Evolutionary conservation across 2,329 filamentous ascomycete genomes (phyloP).

Genomic region (Fusarium chlamydosporum): DNA sequence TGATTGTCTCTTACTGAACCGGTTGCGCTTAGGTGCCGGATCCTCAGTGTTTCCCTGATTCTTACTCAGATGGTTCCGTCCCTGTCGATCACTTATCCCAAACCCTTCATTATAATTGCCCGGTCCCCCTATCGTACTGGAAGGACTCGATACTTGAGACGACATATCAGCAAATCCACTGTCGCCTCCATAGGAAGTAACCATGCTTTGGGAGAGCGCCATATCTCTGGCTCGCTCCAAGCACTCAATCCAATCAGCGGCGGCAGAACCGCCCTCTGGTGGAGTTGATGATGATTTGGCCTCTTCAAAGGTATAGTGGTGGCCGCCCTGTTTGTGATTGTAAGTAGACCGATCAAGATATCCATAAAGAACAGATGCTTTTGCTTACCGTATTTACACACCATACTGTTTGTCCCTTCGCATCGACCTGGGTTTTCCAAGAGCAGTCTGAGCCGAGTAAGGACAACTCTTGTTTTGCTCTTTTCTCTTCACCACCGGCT

Average conservation of each 20-base stretch:
- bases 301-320: slow-evolving; percentile 95
- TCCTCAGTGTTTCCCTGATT: slow-evolving; percentile 70
- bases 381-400: slow-evolving; percentile 89
- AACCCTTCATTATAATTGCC: slow-evolving; percentile 68
- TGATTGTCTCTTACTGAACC: slow-evolving; percentile 92
- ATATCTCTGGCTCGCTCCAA: slow-evolving; percentile 89
- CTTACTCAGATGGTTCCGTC: slow-evolving; percentile 71
- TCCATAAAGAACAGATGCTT: neutral
- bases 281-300: slow-evolving; percentile 74
- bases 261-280: slow-evolving; percentile 74
- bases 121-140: slow-evolving; percentile 76
- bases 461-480: slow-evolving; percentile 92
- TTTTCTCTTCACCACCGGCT: slow-evolving; percentile 94
- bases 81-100: slow-evolving; percentile 64
- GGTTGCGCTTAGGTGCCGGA: slow-evolving; percentile 67
- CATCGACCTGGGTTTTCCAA: slow-evolving; percentile 85
- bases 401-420: slow-evolving; percentile 91
- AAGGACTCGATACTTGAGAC: slow-evolving; percentile 80
- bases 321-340: slow-evolving; percentile 74
- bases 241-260: slow-evolving; percentile 92
- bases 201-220: slow-evolving; percentile 79
- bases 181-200: slow-evolving; percentile 76
- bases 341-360: neutral
- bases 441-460: slow-evolving; percentile 80
- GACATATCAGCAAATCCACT: slow-evolving; percentile 77